A percentile compares a stretch with the other conserved stretches of the same genome.
phyloP scores from a whole-genome alignment of 2,329 filamentous ascomycete species.

The Triangularia setosa region DNA sequence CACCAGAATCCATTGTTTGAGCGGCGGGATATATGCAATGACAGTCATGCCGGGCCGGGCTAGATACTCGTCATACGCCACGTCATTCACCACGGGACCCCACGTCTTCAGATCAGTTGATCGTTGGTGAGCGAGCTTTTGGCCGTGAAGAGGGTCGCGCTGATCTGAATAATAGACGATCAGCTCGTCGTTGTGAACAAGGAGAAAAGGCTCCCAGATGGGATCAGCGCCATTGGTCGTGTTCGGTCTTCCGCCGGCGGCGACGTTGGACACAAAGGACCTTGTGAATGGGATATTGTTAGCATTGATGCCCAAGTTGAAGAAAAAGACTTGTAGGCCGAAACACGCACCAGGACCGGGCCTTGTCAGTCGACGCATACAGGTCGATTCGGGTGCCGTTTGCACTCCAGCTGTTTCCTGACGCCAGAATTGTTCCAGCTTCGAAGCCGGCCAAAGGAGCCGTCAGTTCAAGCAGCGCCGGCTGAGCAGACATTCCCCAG shows the following conservation, averaged over 20 bases:
- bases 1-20: constrained; percentile 29
- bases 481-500: constrained; percentile 66
- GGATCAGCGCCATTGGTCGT: constrained; percentile 63
- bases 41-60: constrained; percentile 67
- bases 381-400: constrained; percentile 63
- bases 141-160: constrained; percentile 60
- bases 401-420: constrained; percentile 59
- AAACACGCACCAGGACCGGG: constrained; percentile 51
- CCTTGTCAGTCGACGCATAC: constrained; percentile 60
- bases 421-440: constrained; percentile 58
- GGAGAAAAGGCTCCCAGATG: constrained; percentile 69
- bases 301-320: not conserved
- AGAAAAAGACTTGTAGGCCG: not conserved
- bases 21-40: constrained; percentile 20
- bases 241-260: constrained; percentile 55
- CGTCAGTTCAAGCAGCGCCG: constrained; percentile 61
- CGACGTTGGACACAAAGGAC: constrained; percentile 59
- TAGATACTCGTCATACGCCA: constrained; percentile 57
- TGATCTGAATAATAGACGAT: constrained; percentile 71
- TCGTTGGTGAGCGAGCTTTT: constrained; percentile 65
- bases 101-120: constrained; percentile 57
- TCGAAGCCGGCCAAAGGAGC: constrained; percentile 52
- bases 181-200: constrained; percentile 54
- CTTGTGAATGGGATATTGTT: not conserved
- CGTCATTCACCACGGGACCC: constrained; percentile 58